Percentiles rank a stretch among this genome's conserved stretches.
Conservation (phyloP, 1,284 basidiomycete genomes). For the Cryptococcus deneoformans region DNA sequence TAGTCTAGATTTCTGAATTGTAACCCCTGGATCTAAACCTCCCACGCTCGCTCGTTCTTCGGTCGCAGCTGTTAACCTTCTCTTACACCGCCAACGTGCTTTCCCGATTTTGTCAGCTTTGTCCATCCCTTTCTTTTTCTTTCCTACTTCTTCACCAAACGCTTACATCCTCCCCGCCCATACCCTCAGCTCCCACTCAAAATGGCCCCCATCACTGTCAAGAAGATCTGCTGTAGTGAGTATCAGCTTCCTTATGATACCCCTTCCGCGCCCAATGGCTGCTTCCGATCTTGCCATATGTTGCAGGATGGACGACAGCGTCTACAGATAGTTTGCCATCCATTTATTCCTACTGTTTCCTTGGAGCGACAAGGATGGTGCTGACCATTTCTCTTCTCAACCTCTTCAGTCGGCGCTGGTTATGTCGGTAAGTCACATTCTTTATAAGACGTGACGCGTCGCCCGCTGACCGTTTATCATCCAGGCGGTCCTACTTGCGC, state of each 20-base stretch:
- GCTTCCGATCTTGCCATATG: background rate
- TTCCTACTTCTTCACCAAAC: slow-evolving; percentile 1
- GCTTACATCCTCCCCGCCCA: background rate
- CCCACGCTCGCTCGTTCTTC: too few relatives aligned
- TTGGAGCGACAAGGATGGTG: background rate
- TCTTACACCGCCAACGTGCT: too few relatives aligned
- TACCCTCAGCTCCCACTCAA: slow-evolving; percentile 7
- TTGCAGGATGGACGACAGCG: too few relatives aligned
- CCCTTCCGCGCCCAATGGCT: background rate
- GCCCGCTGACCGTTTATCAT: slow-evolving; percentile 7
- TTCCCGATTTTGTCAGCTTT: too few relatives aligned
- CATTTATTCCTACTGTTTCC: background rate
- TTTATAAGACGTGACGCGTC: slow-evolving; percentile 7
- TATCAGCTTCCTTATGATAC: slow-evolving; percentile 30
- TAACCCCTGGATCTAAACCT: too few relatives aligned
- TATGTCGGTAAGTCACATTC: slow-evolving; percentile 73
- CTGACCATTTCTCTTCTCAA: slow-evolving; percentile 11
- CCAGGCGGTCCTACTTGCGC: slow-evolving; percentile 92
- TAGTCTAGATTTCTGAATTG: too few relatives aligned
- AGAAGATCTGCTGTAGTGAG: slow-evolving; percentile 89
- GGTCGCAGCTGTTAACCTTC: too few relatives aligned
- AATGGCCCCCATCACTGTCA: slow-evolving; percentile 60
- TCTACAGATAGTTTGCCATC: background rate
- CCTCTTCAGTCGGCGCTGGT: slow-evolving; percentile 77
- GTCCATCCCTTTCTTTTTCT: background rate